Percentiles rank a stretch among this genome's conserved stretches.
phyloP scores from a whole-genome alignment of 176 grass and related monocot genomes.

The Aegilops speltoides region DNA sequence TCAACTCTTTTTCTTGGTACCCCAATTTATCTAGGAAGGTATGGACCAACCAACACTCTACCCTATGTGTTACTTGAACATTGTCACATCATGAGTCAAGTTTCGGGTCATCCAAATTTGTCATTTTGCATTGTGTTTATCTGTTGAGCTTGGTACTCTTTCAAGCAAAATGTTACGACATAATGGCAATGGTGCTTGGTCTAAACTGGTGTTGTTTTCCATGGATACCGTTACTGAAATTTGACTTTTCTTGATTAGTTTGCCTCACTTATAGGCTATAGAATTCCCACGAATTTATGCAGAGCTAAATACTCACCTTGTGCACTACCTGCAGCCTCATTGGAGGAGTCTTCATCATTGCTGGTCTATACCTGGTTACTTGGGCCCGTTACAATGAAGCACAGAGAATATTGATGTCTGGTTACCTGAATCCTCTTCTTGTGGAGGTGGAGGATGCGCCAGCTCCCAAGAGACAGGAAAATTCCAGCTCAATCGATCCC shows the following conservation, averaged over 20 bases:
- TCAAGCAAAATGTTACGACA: not conserved
- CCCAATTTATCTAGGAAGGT: conserved; percentile 92
- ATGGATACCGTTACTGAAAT: not conserved
- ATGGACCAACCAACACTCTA: not conserved
- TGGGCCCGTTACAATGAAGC: conserved; percentile 77
- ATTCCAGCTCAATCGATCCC: conserved; percentile 50
- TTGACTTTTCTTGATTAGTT: not conserved
- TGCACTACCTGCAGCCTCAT: conserved; percentile 50
- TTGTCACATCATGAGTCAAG: not conserved
- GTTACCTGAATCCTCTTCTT: conserved; percentile 51
- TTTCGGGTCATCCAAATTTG: not conserved
- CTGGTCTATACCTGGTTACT: conserved; percentile 81
- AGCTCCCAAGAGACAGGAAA: conserved; percentile 22
- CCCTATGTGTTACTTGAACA: not conserved
- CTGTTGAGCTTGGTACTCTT: not conserved
- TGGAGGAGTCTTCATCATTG: conserved; percentile 77
- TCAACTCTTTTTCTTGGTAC: conserved; percentile 91
- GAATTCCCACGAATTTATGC: not conserved
- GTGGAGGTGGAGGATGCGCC: conserved; percentile 42
- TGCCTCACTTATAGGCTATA: not conserved
- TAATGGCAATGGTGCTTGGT: not conserved
- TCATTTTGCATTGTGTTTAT: not conserved
- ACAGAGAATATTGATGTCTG: conserved; percentile 7
- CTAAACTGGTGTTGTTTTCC: not conserved
- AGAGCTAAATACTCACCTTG: not conserved